Evolutionary conservation across 768 basidiomycete genomes (phyloP).

Genomic region (Termitomyces sp.): DNA sequence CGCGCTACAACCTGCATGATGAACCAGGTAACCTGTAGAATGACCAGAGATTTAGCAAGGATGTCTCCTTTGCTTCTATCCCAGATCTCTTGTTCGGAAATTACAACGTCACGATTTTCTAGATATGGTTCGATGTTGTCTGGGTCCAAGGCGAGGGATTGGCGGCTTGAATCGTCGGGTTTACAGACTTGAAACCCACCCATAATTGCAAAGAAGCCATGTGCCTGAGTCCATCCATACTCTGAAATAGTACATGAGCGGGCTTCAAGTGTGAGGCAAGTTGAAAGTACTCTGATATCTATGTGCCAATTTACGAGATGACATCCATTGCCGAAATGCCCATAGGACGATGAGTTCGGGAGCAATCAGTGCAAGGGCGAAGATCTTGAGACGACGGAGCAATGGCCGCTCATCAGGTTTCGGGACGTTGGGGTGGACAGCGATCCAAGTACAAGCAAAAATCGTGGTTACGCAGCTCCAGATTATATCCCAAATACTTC

Average conservation of each 20-base stretch:
- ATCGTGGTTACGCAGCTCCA: constrained; percentile 14
- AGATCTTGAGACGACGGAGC: background rate
- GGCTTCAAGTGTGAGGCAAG: background rate
- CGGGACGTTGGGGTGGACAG: constrained; percentile 21
- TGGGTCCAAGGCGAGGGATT: background rate
- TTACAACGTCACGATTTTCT: background rate
- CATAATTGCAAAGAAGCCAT: constrained; percentile 23
- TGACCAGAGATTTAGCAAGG: constrained; percentile 16
- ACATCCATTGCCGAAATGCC: constrained; percentile 15
- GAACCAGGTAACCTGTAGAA: constrained; percentile 26
- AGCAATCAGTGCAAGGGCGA: constrained; percentile 13
- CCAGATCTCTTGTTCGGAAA: constrained; percentile 16
- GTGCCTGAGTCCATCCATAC: constrained; percentile 14
- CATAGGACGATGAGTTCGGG: constrained; percentile 17
- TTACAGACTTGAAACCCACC: constrained; percentile 16
- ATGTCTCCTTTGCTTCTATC: constrained; percentile 21
- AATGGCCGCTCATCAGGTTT: background rate
- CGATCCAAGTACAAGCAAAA: background rate
- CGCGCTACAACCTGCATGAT: constrained; percentile 22
- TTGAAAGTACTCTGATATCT: constrained; percentile 6
- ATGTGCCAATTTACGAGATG: constrained; percentile 10
- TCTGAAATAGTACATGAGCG: constrained; percentile 2
- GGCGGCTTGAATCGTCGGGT: background rate
- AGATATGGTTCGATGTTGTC: background rate
- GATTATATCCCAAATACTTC: constrained; percentile 15